A percentile compares a stretch with the other conserved stretches of the same genome.
Conservation (phyloP, 2,329 filamentous ascomycete genomes). For the Ophiocordyceps robertsii region DNA sequence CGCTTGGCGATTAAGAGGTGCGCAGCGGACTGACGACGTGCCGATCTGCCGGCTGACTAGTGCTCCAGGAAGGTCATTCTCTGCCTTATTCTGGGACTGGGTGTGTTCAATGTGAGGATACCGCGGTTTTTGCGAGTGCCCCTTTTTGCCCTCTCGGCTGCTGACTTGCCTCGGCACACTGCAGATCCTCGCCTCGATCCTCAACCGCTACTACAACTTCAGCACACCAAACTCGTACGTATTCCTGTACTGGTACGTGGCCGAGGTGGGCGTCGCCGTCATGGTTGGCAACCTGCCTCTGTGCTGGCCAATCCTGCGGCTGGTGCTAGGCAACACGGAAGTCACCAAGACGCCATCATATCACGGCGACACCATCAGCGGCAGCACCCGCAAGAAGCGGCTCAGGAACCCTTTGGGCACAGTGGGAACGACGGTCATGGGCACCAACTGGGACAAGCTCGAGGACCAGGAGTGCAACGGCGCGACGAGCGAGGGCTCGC, state of each 20-base stretch:
- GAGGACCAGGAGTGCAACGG: slow-evolving; percentile 11
- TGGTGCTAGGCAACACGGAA: slow-evolving; percentile 16
- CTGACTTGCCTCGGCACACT: background rate
- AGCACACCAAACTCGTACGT: slow-evolving; percentile 37
- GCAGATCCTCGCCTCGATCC: slow-evolving; percentile 40
- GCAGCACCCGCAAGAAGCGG: slow-evolving; percentile 3
- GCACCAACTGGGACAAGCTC: slow-evolving; percentile 15
- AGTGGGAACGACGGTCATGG: slow-evolving; percentile 7
- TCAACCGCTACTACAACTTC: slow-evolving; percentile 51
- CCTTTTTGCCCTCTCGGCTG: background rate
- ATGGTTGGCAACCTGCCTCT: slow-evolving; percentile 48
- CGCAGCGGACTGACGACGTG: background rate
- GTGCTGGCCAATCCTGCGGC: slow-evolving; percentile 41
- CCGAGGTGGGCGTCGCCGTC: slow-evolving; percentile 44
- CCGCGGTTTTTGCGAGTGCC: background rate
- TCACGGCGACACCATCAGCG: slow-evolving; percentile 7
- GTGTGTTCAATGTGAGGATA: slow-evolving; percentile 27
- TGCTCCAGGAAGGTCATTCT: slow-evolving; percentile 34
- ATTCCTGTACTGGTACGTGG: slow-evolving; percentile 48
- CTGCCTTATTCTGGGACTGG: slow-evolving; percentile 40
- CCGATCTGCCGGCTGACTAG: background rate
- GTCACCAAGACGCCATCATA: slow-evolving; percentile 11
- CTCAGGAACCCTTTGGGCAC: slow-evolving; percentile 4
- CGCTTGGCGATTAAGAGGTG: slow-evolving; percentile 19
- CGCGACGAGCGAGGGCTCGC: background rate